A percentile compares a stretch with the other conserved stretches of the same genome.
These are phyloP conservation scores for Ministeria vibrans DNA, from an alignment of 78 protist genomes.

Conservation along the genomic window DNA sequence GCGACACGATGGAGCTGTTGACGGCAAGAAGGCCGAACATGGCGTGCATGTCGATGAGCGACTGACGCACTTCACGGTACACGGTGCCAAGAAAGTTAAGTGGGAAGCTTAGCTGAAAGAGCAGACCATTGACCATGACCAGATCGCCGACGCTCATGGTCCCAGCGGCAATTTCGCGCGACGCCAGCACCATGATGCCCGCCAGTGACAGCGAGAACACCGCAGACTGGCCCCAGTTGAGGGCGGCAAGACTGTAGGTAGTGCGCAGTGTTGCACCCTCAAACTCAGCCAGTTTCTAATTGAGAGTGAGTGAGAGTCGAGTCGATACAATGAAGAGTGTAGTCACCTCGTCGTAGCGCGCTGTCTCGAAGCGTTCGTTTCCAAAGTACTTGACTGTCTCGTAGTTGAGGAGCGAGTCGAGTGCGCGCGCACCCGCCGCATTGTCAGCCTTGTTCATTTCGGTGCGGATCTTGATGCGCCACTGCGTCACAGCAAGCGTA, in stretches of 20 bases:
- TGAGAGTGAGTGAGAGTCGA: background rate
- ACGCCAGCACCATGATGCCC: slow-evolving; percentile 59
- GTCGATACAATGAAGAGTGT: background rate
- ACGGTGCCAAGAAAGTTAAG: slow-evolving; percentile 82
- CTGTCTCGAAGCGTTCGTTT: slow-evolving; percentile 57
- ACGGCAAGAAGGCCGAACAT: slow-evolving; percentile 54
- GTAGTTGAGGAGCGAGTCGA: slow-evolving; percentile 68
- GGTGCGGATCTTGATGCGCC: slow-evolving; percentile 57
- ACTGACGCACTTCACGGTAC: slow-evolving; percentile 72
- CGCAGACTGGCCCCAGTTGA: slow-evolving; percentile 79
- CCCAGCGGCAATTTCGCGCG: background rate
- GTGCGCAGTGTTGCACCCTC: slow-evolving; percentile 54
- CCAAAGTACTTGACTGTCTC: slow-evolving; percentile 75
- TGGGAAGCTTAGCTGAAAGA: slow-evolving; percentile 85
- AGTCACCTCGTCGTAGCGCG: slow-evolving; percentile 33
- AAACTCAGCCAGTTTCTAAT: slow-evolving; percentile 30
- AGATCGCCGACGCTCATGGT: slow-evolving; percentile 70
- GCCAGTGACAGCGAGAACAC: slow-evolving; percentile 69
- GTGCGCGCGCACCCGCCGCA: slow-evolving; percentile 6
- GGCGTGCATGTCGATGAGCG: slow-evolving; percentile 72
- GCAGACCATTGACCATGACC: slow-evolving; percentile 69
- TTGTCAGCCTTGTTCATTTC: slow-evolving; percentile 55
- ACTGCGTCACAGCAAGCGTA: slow-evolving; percentile 67
- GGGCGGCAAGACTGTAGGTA: slow-evolving; percentile 35
- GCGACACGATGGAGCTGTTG: slow-evolving; percentile 11